These are phyloP conservation scores for Rhinocladiella similis DNA, from an alignment of 2,329 filamentous ascomycete genomes.

Conservation along the genomic window DNA sequence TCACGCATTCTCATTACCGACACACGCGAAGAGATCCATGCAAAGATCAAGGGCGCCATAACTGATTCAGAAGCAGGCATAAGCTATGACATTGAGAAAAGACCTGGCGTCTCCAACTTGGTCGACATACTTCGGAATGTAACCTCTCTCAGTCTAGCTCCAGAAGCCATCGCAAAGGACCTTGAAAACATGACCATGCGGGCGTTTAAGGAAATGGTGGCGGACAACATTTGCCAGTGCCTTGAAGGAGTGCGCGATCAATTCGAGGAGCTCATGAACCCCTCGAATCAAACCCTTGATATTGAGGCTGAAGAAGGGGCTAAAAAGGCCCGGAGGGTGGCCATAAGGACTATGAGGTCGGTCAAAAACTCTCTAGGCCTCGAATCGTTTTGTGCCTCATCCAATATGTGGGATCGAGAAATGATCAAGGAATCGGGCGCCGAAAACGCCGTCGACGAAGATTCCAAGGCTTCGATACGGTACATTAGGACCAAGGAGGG, in stretches of 20 bases:
- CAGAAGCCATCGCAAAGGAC: slow-evolving; percentile 49
- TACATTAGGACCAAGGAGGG: not conserved
- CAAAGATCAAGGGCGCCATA: slow-evolving; percentile 70
- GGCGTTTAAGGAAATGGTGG: slow-evolving; percentile 65
- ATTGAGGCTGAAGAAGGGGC: slow-evolving; percentile 17
- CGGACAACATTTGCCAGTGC: slow-evolving; percentile 56
- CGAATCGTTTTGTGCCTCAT: not conserved
- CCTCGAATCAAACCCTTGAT: slow-evolving; percentile 8
- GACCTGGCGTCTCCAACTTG: slow-evolving; percentile 87
- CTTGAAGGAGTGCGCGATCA: slow-evolving; percentile 37
- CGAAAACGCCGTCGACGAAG: not conserved
- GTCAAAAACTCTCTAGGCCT: slow-evolving; percentile 18
- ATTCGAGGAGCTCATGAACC: slow-evolving; percentile 21
- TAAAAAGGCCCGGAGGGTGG: slow-evolving; percentile 16
- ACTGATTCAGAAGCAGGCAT: slow-evolving; percentile 72
- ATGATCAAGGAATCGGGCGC: not conserved
- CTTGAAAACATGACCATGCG: slow-evolving; percentile 50
- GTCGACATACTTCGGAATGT: slow-evolving; percentile 77
- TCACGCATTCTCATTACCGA: slow-evolving; percentile 86
- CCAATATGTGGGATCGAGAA: not conserved
- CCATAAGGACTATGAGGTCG: slow-evolving; percentile 13
- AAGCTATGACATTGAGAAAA: slow-evolving; percentile 66
- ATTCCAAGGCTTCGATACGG: not conserved
- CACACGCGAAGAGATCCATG: slow-evolving; percentile 59
- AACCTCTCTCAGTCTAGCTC: slow-evolving; percentile 43